Evolutionary conservation across 1,139 yeast species (phyloP), one percentile per base, ranked within the genome.

Genomic region (Pneumocystis murina): DNA sequence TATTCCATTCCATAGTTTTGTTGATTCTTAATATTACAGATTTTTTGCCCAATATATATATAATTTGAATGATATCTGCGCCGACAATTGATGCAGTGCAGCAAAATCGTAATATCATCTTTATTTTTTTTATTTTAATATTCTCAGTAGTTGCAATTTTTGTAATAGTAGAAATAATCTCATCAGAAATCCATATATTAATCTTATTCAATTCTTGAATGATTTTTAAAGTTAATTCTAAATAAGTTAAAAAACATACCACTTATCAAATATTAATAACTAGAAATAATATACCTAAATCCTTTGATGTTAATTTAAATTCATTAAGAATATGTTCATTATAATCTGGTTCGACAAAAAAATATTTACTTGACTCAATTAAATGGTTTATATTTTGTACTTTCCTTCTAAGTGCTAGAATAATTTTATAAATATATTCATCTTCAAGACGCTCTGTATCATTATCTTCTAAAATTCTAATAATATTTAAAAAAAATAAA

Each of bases 401-500:
- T 35, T 63, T 41, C 35, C 59, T 62, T 33, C 61, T 59, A 36
- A 63, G 62, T 1, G 54, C 65, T 41, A 40, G 33, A 28, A 63
- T 48, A 43, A 63, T 61, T 36, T 59, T 40, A 28, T 58, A 62
- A 60, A 63, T 63, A 36, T 63, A 63, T 17, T 28, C 60, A 36
- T 58, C 62, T 33, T 48, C 33, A 38, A 57, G 16, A 24, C n/a
- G 10, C 14, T 48, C 33, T 24, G 8, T 10, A 24, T 24, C 20
- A 43, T 43, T 48, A 48, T 24, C 4, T 20, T 24, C 10, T 12
- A 24, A 24, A 24, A 24, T 24, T 24, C 55, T 48, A 48, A 24
- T 12, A 48, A 48, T 24, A 48, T 48, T 40, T 40, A 24, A 48
- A 48, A 48, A 43, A 48, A 24, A 10, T 24, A 6, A 48, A 48